A percentile compares a stretch with the other conserved stretches of the same genome.
Evolutionary conservation across 208 protist genomes (phyloP).

Genomic region (Trichomonas gallinae): DNA sequence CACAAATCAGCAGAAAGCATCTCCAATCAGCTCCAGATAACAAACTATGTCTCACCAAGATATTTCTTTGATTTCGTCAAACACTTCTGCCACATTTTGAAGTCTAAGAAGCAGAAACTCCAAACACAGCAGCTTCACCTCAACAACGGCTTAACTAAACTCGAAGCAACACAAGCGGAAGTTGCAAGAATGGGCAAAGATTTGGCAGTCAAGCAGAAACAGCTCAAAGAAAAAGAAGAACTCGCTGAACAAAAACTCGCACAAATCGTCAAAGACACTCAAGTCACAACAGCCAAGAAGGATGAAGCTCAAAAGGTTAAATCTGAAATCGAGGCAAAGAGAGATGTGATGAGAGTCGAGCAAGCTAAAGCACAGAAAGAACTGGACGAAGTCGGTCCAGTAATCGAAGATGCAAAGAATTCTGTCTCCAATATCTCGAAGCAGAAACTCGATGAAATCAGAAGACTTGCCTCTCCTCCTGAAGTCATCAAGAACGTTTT

Average conservation of each 20-base stretch:
- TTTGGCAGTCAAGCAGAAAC: conserved; percentile 52
- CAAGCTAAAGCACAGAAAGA: conserved; percentile 61
- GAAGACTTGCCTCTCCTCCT: conserved; percentile 75
- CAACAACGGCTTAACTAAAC: conserved; percentile 22
- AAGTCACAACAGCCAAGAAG: conserved; percentile 53
- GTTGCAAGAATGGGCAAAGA: conserved; percentile 45
- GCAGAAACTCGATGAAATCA: conserved; percentile 86
- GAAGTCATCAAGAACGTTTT: conserved; percentile 69
- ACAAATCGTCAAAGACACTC: conserved; percentile 57
- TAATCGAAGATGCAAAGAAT: conserved; percentile 67
- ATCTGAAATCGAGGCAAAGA: conserved; percentile 46
- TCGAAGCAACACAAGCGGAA: conserved; percentile 42
- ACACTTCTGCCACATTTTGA: conserved; percentile 74
- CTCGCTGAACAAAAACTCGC: conserved; percentile 62
- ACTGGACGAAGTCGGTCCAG: conserved; percentile 75
- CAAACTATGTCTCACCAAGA: not conserved
- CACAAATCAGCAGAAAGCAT: not conserved
- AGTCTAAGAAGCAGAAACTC: conserved; percentile 70
- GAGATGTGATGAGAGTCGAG: conserved; percentile 47
- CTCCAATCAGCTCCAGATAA: not conserved
- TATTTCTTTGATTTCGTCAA: conserved; percentile 91
- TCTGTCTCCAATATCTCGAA: conserved; percentile 68
- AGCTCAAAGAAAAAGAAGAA: conserved; percentile 61
- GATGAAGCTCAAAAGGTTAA: conserved; percentile 64
- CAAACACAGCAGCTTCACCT: conserved; percentile 57